Conservation (phyloP, 305 asterid genomes). For the Withania somnifera region DNA sequence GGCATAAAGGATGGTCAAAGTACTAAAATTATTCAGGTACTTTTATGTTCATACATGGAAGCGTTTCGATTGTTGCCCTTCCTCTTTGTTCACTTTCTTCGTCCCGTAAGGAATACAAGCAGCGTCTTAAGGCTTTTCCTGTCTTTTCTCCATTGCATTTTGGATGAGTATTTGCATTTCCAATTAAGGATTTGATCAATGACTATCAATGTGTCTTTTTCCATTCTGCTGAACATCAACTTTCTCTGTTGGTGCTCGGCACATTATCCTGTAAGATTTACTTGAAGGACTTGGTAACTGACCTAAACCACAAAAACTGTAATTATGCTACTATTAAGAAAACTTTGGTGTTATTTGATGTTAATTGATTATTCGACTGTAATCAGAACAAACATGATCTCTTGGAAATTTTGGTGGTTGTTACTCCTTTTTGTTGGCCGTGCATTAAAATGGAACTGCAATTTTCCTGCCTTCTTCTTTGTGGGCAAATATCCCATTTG, state of each 20-base stretch:
- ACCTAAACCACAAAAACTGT: not conserved
- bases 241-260: not conserved
- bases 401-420: not conserved
- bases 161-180: not conserved
- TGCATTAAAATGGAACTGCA: not conserved
- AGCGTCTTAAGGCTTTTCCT: not conserved
- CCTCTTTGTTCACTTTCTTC: not conserved
- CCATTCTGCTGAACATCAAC: not conserved
- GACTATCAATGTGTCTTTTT: not conserved
- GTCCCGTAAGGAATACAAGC: not conserved
- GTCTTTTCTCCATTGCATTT: not conserved
- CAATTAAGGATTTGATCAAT: not conserved
- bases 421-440: not conserved
- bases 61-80: not conserved
- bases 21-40: conserved; percentile 49
- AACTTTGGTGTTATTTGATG: not conserved
- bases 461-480: not conserved
- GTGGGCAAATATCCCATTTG: not conserved
- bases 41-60: not conserved
- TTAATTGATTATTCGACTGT: not conserved
- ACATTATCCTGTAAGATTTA: not conserved
- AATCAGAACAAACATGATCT: not conserved
- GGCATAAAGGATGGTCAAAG: conserved; percentile 37
- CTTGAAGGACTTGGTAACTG: not conserved
- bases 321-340: not conserved